phyloP scores from a whole-genome alignment of 495 filamentous ascomycete species.

The Neurospora sp. region DNA sequence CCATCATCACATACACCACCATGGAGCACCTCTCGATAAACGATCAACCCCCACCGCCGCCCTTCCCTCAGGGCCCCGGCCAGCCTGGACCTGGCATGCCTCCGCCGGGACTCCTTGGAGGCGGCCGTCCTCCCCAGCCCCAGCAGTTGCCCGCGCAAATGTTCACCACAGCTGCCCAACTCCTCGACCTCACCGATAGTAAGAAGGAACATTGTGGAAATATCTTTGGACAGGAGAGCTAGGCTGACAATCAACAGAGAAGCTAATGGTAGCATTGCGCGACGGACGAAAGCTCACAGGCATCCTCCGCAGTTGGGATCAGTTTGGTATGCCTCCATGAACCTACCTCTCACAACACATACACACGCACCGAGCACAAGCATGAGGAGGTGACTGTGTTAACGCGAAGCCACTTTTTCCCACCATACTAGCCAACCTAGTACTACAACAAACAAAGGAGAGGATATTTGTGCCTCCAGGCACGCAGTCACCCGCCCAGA shows the following conservation, averaged over 20 bases:
- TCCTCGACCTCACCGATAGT: conserved; percentile 96
- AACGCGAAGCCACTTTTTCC: conserved; percentile 1
- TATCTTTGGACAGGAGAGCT: conserved; percentile 4
- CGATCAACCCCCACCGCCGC: conserved; percentile 28
- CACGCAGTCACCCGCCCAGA: conserved; percentile 11
- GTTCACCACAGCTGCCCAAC: conserved; percentile 95
- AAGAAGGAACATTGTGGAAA: conserved; percentile 23
- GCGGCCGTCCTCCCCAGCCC: conserved; percentile 28
- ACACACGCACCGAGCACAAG: neutral
- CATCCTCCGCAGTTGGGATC: conserved; percentile 92
- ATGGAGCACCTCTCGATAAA: conserved; percentile 42
- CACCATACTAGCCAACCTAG: conserved; percentile 64
- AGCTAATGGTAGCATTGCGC: conserved; percentile 77
- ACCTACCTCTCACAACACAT: neutral
- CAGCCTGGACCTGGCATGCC: conserved; percentile 14
- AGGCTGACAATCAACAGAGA: conserved; percentile 49
- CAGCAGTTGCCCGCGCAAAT: conserved; percentile 73
- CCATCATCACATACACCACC: conserved; percentile 10
- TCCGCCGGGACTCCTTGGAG: conserved; percentile 15
- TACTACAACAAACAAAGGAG: conserved; percentile 85
- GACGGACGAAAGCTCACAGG: conserved; percentile 92
- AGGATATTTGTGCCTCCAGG: conserved; percentile 56
- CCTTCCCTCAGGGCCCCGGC: conserved; percentile 5
- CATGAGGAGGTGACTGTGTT: conserved; percentile 2
- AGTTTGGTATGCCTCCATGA: conserved; percentile 61